phyloP scores from a whole-genome alignment of 306 rosid species.

The Casuarina glauca region DNA sequence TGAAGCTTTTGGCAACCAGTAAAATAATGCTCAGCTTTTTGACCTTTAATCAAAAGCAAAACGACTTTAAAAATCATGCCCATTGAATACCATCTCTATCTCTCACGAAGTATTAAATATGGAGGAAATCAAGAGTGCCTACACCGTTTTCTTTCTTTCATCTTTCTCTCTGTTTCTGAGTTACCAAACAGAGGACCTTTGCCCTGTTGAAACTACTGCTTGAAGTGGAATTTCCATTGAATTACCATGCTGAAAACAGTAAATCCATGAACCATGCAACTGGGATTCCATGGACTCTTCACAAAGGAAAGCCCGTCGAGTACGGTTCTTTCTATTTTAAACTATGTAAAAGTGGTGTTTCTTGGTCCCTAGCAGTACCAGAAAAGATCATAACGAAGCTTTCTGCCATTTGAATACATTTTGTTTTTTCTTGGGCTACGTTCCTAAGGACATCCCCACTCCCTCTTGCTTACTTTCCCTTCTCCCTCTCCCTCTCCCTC shows the following conservation, averaged over 20 bases:
- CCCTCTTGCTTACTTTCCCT: not conserved
- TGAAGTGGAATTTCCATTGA: no score
- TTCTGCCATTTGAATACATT: slow-evolving; percentile 11
- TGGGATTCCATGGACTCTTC: not conserved
- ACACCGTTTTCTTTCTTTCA: no score
- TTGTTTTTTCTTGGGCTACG: slow-evolving; percentile 15
- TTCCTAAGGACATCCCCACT: slow-evolving; percentile 21
- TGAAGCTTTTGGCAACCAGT: not conserved
- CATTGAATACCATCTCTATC: no score
- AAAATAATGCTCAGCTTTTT: slow-evolving; percentile 24
- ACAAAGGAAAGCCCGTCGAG: not conserved
- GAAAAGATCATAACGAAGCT: slow-evolving; percentile 19
- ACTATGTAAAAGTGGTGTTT: slow-evolving; percentile 8
- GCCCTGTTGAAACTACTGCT: no score
- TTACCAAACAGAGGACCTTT: no score
- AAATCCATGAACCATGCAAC: not conserved
- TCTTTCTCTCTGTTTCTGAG: no score
- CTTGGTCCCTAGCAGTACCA: slow-evolving; percentile 15
- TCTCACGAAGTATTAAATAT: no score
- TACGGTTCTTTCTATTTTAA: not conserved
- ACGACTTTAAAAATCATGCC: not conserved
- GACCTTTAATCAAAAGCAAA: slow-evolving; percentile 18
- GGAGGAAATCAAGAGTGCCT: no score
- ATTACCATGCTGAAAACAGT: no score
- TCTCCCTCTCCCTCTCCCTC: not conserved